Evolutionary conservation across 371 early-diverging fungal genomes (phyloP).

Genomic region (Encephalitozoon hellem): DNA sequence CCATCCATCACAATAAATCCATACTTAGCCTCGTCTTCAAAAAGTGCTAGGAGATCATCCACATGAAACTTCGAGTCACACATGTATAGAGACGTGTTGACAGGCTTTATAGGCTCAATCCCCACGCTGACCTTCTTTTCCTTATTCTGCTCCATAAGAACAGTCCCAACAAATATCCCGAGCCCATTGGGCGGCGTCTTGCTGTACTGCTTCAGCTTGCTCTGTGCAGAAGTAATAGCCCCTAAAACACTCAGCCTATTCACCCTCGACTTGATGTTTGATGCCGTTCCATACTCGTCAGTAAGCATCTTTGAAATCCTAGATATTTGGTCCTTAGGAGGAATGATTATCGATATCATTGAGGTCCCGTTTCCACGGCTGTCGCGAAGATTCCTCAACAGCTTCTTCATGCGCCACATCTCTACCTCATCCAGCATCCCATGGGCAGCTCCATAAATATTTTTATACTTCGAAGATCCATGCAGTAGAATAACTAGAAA

Average conservation of each 20-base stretch:
- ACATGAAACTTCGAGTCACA: constrained; percentile 99
- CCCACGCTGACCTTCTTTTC: constrained; percentile 96
- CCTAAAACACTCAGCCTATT: constrained; percentile 89
- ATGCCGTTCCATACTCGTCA: constrained; percentile 97
- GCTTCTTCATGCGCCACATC: constrained; percentile 87
- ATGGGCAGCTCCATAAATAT: background rate
- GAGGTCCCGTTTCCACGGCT: constrained; percentile 97
- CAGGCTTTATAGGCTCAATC: constrained; percentile 96
- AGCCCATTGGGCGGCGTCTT: constrained; percentile 79
- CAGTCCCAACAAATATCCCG: constrained; percentile 84
- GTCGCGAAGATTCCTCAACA: constrained; percentile 82
- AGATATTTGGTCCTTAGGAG: constrained; percentile 81
- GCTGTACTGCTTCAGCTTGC: constrained; percentile 85
- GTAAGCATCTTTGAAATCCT: constrained; percentile 83
- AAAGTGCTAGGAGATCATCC: constrained; percentile 72
- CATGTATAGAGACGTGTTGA: constrained; percentile 95
- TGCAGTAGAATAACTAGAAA: background rate
- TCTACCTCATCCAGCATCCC: constrained; percentile 45
- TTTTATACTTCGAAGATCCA: background rate
- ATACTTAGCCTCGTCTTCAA: constrained; percentile 88
- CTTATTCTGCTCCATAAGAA: constrained; percentile 85
- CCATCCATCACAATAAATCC: constrained; percentile 99
- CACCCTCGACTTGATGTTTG: constrained; percentile 98
- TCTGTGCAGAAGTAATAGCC: constrained; percentile 96
- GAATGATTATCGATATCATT: constrained; percentile 95